These are phyloP conservation scores for Astraeus odoratus DNA, from an alignment of 768 basidiomycete genomes.

Conservation along the genomic window DNA sequence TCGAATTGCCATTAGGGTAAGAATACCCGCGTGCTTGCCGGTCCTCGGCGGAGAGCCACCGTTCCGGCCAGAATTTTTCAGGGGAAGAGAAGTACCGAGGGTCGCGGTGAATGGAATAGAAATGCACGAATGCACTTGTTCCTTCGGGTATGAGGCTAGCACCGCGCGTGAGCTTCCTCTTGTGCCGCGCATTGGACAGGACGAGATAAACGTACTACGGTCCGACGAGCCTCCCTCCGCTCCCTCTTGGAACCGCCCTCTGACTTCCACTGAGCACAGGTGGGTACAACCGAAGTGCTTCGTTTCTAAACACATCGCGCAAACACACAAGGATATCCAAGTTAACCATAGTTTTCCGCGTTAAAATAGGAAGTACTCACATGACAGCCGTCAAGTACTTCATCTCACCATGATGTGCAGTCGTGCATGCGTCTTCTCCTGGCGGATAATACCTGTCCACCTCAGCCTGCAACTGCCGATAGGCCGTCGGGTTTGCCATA, in stretches of 20 bases:
- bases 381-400: slow-evolving; percentile 30
- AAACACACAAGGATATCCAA: too few species aligned
- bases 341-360: slow-evolving; percentile 4
- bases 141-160: slow-evolving; percentile 38
- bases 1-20: neutral
- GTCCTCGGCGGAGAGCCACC: slow-evolving; percentile 30
- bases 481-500: slow-evolving; percentile 26
- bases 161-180: slow-evolving; percentile 7
- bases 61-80: slow-evolving; percentile 37
- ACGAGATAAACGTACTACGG: slow-evolving; percentile 30
- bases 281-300: slow-evolving; percentile 42
- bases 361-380: slow-evolving; percentile 12
- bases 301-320: slow-evolving; percentile 39
- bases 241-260: slow-evolving; percentile 30
- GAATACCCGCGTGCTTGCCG: neutral
- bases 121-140: slow-evolving; percentile 37
- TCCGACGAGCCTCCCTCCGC: slow-evolving; percentile 34
- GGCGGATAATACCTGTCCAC: slow-evolving; percentile 34
- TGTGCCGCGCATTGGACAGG: too few species aligned
- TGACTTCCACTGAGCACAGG: slow-evolving; percentile 43
- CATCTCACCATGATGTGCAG: slow-evolving; percentile 24
- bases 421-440: slow-evolving; percentile 27
- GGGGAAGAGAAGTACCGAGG: slow-evolving; percentile 40
- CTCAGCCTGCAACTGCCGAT: slow-evolving; percentile 32
- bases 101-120: slow-evolving; percentile 40